Evolutionary conservation across 2,329 filamentous ascomycete genomes (phyloP), one percentile per base, ranked within the genome.

Genomic region (Cylindrodendrum hubeiense): DNA sequence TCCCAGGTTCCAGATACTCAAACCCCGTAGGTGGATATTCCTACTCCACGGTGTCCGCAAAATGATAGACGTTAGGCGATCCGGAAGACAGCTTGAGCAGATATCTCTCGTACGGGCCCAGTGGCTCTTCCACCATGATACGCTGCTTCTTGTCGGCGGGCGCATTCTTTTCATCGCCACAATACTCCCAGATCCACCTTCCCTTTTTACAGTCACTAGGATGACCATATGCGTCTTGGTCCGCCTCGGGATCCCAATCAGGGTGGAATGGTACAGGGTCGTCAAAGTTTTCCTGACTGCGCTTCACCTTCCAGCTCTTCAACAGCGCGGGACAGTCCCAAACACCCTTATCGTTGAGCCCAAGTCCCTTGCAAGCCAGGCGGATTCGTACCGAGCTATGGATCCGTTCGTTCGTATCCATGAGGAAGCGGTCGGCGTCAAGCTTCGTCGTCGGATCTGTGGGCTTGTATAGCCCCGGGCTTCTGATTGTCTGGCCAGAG

Each of bases 171-270:
- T 85, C 79, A 0, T 79, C 75, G 0, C 86, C 86, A 17, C 76
- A 72, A 50, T 86, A 89, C 71, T 86, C 82, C 86, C 86, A 89
- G 2, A 85, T 76, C 86, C 86, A 89, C 39, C 83, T 79, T 1
- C 75, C 74, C 28, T 77, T 70, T 8, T 74, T 67, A 34, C 70
- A 75, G 4, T 74, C 72, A 3, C 74, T 68, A 6, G 70, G 70
- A 17, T 69, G 62, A 4, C 70, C 71, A 13, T 70, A 67, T 8
- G 67, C 65, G 26, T 74, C 63, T 15, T 75, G 70, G 17, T 70
- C 66, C 19, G 63, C 68, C 4, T 68, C 60, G 17, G 75, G 75
- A 67, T 77, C 74, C 79, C 79, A 79, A 8, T 67, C 60, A 6
- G 78, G 71, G 53, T 79, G 74, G 1, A 68, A 71, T 1, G 79